Base-by-base conservation (phyloP, 1,284 basidiomycete species). In the Porogramme epimiltina region DNA sequence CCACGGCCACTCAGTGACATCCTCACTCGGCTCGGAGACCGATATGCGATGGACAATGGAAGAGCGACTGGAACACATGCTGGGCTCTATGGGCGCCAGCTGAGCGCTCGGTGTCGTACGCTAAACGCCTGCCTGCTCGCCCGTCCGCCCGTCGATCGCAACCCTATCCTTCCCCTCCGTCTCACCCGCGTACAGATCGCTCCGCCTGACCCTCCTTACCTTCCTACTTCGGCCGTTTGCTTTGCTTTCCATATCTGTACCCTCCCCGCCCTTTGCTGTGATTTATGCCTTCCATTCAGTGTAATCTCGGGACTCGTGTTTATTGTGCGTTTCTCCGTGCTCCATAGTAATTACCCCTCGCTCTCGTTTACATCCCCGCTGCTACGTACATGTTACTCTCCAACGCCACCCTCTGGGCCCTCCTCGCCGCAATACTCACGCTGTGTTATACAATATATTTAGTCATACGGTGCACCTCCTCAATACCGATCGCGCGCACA, bases 1-100 rank as follows among this genome's bases (percentile, higher is more conserved):
- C 68, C 58, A 51, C 37, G 78, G 75, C 42, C 84, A 82, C 63
- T 84, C 82, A 34, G 67, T 75, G 18, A 73, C 80, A 42, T 82
- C 81, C 33, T 89, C 87, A 26, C 62, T 87, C 49, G 76, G 73
- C 51, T 83, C 87, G 28, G 82, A 82, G 26, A 71, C 79, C 49
- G 84, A 87, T 52, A 71, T 74, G 51, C 75, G 81, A 54, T 85
- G 83, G 83, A 85, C 84, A 19, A 78, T 89, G 10, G 89, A 91
- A 67, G 89, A 91, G 64, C 77, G 80, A 57, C 70, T 89, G 50
- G 89, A 91, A 55, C 82, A 82, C 55, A 85, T 90, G 84, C 74
- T 91, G 55, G 82, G 79, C 41, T 70, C 79, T 39, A 77, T 87
- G 65, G 72, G 73, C 54, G 52, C 47, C 49, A 45, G 40, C 56